Percentiles rank a stretch among this genome's conserved stretches.
Evolutionary conservation across 2,329 filamentous ascomycete genomes (phyloP).

Genomic region (Escovopsis sp.): DNA sequence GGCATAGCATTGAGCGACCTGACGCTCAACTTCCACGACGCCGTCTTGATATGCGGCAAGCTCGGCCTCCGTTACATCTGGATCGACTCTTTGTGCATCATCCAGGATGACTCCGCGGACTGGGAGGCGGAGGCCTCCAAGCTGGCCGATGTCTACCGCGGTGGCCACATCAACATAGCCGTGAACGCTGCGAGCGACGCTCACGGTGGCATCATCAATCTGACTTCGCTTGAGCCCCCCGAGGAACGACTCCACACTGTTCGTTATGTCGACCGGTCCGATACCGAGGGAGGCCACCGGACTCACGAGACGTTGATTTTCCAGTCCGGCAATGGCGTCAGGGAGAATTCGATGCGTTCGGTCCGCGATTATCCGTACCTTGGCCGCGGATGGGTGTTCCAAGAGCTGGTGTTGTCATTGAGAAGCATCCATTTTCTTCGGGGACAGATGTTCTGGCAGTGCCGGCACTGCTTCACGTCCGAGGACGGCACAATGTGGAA

Average conservation of each 20-base stretch:
- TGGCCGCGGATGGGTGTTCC: not conserved
- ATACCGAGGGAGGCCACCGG: too few relatives aligned
- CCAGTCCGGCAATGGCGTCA: not conserved
- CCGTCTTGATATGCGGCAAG: slow-evolving; percentile 5
- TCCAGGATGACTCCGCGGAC: slow-evolving; percentile 9
- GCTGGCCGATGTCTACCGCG: slow-evolving; percentile 8
- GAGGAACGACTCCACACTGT: not conserved
- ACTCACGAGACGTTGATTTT: not conserved
- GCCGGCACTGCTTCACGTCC: not conserved
- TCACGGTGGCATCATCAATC: not conserved
- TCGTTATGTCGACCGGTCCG: not conserved
- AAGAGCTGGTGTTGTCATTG: not conserved
- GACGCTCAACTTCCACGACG: slow-evolving; percentile 9
- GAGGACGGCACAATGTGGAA: not conserved
- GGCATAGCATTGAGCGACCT: slow-evolving; percentile 1
- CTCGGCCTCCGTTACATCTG: slow-evolving; percentile 11
- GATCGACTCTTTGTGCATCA: slow-evolving; percentile 15
- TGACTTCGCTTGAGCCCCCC: not conserved
- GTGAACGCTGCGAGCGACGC: not conserved
- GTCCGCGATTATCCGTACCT: not conserved
- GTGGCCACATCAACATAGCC: slow-evolving; percentile 4
- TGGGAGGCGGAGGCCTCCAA: slow-evolving; percentile 6
- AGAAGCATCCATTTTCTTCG: not conserved
- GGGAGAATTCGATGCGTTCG: not conserved
- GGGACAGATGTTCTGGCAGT: not conserved